Evolutionary conservation across 176 grass and related monocot genomes (phyloP).

Genomic region (Ananas comosus): DNA sequence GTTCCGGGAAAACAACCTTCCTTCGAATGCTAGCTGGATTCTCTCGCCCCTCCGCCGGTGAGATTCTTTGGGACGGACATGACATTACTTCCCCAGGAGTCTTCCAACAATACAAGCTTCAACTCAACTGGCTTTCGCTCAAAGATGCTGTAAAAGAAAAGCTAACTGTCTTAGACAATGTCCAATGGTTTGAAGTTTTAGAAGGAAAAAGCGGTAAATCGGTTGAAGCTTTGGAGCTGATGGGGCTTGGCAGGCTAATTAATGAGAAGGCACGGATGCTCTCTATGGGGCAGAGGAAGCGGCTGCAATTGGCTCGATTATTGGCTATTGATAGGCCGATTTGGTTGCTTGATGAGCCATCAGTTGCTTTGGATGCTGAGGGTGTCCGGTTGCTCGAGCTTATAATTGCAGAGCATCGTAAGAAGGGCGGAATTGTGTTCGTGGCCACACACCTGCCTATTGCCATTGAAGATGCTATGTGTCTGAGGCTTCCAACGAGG

Average conservation of each 20-base stretch:
- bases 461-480: slow-evolving; percentile 80
- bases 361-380: slow-evolving; percentile 69
- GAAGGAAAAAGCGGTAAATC: slow-evolving; percentile 70
- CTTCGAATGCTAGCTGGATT: slow-evolving; percentile 90
- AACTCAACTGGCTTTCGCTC: slow-evolving; percentile 88
- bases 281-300: slow-evolving; percentile 93
- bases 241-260: slow-evolving; percentile 82
- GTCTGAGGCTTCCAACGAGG: slow-evolving; percentile 64
- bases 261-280: slow-evolving; percentile 93
- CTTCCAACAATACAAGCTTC: slow-evolving; percentile 94
- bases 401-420: slow-evolving; percentile 82
- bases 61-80: slow-evolving; percentile 86
- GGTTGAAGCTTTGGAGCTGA: slow-evolving; percentile 54
- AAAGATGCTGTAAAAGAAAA: slow-evolving; percentile 81
- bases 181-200: slow-evolving; percentile 95
- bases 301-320: slow-evolving; percentile 65
- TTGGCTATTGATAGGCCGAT: slow-evolving; percentile 79
- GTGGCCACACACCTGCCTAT: slow-evolving; percentile 83
- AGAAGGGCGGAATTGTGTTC: slow-evolving; percentile 82
- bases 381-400: slow-evolving; percentile 63
- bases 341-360: slow-evolving; percentile 95
- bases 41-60: slow-evolving; percentile 69
- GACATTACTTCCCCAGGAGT: slow-evolving; percentile 61
- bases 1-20: slow-evolving; percentile 85
- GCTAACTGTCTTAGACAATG: slow-evolving; percentile 81